A percentile compares a stretch with the other conserved stretches of the same genome.
phyloP scores from a whole-genome alignment of 129 eudicot genomes.

The sunflower (Helianthus annuus) region DNA sequence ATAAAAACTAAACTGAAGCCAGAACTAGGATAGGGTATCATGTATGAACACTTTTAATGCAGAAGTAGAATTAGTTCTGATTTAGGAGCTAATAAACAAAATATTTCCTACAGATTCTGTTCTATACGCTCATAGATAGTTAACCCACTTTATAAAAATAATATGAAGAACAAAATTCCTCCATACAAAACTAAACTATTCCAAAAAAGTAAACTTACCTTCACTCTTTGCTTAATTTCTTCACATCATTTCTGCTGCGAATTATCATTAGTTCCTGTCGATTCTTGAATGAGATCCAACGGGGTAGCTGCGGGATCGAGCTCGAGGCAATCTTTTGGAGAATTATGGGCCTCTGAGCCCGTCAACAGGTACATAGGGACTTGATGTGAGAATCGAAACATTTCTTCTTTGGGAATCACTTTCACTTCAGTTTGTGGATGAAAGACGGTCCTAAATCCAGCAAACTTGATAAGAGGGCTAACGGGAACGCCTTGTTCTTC shows the following conservation, averaged over 20 bases:
- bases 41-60: not conserved
- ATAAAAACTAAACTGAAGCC: not conserved
- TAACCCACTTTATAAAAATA: conserved; percentile 26
- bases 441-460: conserved; percentile 72
- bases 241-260: conserved; percentile 7
- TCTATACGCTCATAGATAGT: conserved; percentile 19
- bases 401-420: conserved; percentile 62
- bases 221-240: not conserved
- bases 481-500: conserved; percentile 61
- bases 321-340: conserved; percentile 71
- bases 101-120: conserved; percentile 16
- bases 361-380: conserved; percentile 67
- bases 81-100: conserved; percentile 23
- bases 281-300: conserved; percentile 44
- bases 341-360: conserved; percentile 58
- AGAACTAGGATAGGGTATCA: not conserved
- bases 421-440: conserved; percentile 41
- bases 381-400: conserved; percentile 82
- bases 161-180: conserved; percentile 22
- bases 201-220: conserved; percentile 32
- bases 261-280: conserved; percentile 1
- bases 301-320: conserved; percentile 92
- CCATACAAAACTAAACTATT: conserved; percentile 29
- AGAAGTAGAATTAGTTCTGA: conserved; percentile 32
- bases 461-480: conserved; percentile 61